These are phyloP conservation scores for Nephromyces sp. DNA, from an alignment of 169 alveolate genomes.

Conservation along the genomic window DNA sequence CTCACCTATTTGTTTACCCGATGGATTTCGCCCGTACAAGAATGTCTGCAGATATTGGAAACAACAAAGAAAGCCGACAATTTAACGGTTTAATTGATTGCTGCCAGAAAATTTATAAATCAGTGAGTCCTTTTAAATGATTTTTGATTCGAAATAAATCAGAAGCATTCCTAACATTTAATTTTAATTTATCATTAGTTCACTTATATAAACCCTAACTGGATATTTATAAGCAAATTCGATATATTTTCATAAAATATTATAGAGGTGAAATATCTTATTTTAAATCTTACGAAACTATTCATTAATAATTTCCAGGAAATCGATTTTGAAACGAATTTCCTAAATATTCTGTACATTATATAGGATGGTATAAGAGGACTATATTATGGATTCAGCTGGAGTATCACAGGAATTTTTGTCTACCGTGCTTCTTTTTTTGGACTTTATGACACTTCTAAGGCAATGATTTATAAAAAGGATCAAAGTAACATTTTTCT, in stretches of 20 bases:
- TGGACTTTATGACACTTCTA: slow-evolving; percentile 91
- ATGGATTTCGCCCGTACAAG: slow-evolving; percentile 90
- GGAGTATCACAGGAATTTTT: slow-evolving; percentile 88
- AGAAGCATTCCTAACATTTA: too few relatives aligned
- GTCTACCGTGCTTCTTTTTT: slow-evolving; percentile 90
- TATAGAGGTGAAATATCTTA: too few relatives aligned
- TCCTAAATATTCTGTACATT: slow-evolving; percentile 22
- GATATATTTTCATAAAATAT: too few relatives aligned
- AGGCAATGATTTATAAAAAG: slow-evolving; percentile 65
- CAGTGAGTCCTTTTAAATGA: slow-evolving; percentile 8
- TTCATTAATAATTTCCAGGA: too few relatives aligned
- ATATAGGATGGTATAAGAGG: slow-evolving; percentile 65
- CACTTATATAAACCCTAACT: too few relatives aligned
- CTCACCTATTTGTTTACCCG: slow-evolving; percentile 84
- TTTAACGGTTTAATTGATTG: slow-evolving; percentile 87
- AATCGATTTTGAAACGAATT: too few relatives aligned
- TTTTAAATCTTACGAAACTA: too few relatives aligned
- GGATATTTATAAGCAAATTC: too few relatives aligned
- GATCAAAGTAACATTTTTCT: slow-evolving; percentile 58
- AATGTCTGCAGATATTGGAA: slow-evolving; percentile 83
- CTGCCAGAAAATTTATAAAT: slow-evolving; percentile 63
- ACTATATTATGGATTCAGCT: slow-evolving; percentile 87
- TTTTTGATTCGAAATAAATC: background rate
- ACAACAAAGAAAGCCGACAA: slow-evolving; percentile 72
- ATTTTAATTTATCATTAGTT: too few relatives aligned